Conservation (phyloP, 371 early-diverging fungal genomes). For the Capillidium rhysosporum region DNA sequence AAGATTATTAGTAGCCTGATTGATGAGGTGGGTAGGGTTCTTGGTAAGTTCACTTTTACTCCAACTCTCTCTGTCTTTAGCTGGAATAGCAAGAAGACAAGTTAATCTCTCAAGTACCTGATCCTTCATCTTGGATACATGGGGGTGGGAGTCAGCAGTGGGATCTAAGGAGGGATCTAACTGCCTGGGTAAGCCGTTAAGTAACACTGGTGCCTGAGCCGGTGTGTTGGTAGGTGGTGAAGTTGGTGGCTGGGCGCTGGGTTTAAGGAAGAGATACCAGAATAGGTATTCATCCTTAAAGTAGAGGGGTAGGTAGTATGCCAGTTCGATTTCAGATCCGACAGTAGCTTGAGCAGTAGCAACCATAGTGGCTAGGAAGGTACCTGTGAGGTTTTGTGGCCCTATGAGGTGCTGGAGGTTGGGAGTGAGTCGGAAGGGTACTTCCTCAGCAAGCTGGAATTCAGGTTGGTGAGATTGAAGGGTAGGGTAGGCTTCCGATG, state of each 20-base stretch:
- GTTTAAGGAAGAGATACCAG: not conserved
- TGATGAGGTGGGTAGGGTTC: too few relatives aligned
- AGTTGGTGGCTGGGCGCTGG: constrained; percentile 5
- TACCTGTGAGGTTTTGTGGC: constrained; percentile 78
- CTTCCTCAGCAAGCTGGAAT: constrained; percentile 29
- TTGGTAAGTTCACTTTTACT: too few relatives aligned
- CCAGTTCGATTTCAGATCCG: constrained; percentile 28
- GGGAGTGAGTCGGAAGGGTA: constrained; percentile 96
- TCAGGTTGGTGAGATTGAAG: not conserved
- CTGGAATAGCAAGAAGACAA: not conserved
- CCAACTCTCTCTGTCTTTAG: constrained; percentile 9
- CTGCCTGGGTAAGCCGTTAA: too few relatives aligned
- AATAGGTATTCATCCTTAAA: constrained; percentile 4
- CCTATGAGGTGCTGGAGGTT: constrained; percentile 87
- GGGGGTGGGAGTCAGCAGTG: constrained; percentile 8
- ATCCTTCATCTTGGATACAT: constrained; percentile 10
- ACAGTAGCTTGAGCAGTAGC: constrained; percentile 56
- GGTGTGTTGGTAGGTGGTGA: too few relatives aligned
- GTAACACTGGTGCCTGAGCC: too few relatives aligned
- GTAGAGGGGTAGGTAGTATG: constrained; percentile 14
- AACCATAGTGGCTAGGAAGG: constrained; percentile 61
- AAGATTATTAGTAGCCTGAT: too few relatives aligned
- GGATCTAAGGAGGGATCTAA: constrained; percentile 11
- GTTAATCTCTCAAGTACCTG: not conserved
- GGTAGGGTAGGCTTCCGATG: constrained; percentile 55